Evolutionary conservation across 352 stramenopile genomes (phyloP).

Genomic region (Globisporangium ultimum): DNA sequence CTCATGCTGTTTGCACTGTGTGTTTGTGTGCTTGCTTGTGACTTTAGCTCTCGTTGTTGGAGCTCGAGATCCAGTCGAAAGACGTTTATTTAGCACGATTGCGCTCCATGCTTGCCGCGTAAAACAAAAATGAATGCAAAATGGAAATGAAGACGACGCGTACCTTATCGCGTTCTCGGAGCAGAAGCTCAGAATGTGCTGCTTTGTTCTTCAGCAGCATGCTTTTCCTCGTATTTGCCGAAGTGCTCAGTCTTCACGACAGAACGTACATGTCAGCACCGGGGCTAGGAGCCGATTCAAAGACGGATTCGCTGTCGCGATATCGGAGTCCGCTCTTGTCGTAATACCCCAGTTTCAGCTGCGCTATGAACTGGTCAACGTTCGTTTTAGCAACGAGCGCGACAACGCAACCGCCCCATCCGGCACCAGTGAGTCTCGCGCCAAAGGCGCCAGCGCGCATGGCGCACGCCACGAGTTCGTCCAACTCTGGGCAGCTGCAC

Average conservation of each 20-base stretch:
- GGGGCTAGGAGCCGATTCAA: no score
- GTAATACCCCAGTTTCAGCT: conserved; percentile 36
- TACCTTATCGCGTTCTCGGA: no score
- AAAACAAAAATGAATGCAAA: no score
- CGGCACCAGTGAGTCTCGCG: conserved; percentile 72
- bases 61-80: conserved; percentile 69
- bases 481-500: conserved; percentile 71
- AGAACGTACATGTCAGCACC: no score
- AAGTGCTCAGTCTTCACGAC: no score
- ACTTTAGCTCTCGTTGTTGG: conserved; percentile 52
- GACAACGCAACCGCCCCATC: conserved; percentile 82
- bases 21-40: not conserved
- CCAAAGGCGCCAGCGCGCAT: conserved; percentile 49
- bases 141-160: no score
- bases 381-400: conserved; percentile 38
- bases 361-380: conserved; percentile 34
- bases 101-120: conserved; percentile 24
- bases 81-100: conserved; percentile 65
- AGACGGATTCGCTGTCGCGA: no score
- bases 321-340: not conserved
- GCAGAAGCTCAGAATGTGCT: no score
- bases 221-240: no score
- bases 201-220: no score
- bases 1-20: not conserved
- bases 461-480: conserved; percentile 52